A percentile compares a stretch with the other conserved stretches of the same genome.
These are phyloP conservation scores for Porphyrellus cyaneotinctus DNA, from an alignment of 768 basidiomycete genomes.

Conservation along the genomic window DNA sequence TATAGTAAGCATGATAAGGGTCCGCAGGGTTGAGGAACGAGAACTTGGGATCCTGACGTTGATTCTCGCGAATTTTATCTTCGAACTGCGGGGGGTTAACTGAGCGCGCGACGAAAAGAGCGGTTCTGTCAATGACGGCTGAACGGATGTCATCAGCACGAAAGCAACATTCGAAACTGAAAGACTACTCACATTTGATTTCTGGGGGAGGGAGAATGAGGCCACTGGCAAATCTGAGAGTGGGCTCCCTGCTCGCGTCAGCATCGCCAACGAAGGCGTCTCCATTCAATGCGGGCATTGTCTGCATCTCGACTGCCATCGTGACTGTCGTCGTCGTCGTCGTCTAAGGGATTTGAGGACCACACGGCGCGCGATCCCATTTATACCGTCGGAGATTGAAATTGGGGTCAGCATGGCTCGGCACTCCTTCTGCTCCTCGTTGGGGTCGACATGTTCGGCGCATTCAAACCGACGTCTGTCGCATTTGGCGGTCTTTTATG, in stretches of 20 bases:
- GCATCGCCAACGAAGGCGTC: constrained; percentile 38
- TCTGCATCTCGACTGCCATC: constrained; percentile 47
- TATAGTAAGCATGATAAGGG: constrained; percentile 98
- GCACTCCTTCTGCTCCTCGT: constrained; percentile 6
- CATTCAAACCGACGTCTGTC: constrained; percentile 70
- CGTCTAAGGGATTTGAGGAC: no score
- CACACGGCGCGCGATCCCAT: no score
- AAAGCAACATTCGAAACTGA: not conserved
- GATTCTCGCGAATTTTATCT: constrained; percentile 95
- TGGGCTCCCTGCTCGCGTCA: constrained; percentile 37
- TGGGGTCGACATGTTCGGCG: constrained; percentile 66
- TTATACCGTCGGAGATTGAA: constrained; percentile 27
- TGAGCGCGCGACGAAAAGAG: constrained; percentile 87
- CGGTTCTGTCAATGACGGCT: constrained; percentile 97
- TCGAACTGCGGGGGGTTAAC: constrained; percentile 91
- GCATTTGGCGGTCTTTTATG: constrained; percentile 79
- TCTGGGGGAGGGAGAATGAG: constrained; percentile 95
- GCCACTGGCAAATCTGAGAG: constrained; percentile 65
- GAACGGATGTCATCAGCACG: constrained; percentile 8
- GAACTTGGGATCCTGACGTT: constrained; percentile 96
- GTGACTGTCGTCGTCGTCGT: constrained; percentile 24
- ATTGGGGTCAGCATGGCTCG: constrained; percentile 21
- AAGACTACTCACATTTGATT: constrained; percentile 66
- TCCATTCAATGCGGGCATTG: constrained; percentile 40
- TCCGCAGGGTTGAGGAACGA: constrained; percentile 96